Conservation (phyloP, 2,329 filamentous ascomycete species). For the Coleophoma crateriformis region DNA sequence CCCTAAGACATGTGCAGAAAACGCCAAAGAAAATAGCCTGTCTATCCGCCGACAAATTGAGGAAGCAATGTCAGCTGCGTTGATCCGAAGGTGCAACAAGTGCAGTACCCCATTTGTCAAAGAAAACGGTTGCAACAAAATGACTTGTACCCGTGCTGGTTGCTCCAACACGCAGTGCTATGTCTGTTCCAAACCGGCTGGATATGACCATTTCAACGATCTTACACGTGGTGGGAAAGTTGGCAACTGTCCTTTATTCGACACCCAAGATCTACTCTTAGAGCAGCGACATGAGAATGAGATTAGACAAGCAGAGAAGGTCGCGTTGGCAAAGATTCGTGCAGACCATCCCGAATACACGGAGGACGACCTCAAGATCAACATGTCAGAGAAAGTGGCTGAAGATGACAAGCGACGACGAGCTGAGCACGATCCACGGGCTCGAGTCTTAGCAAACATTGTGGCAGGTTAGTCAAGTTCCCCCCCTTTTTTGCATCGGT, state of each 20-base stretch:
- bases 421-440: background rate
- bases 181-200: slow-evolving; percentile 61
- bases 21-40: slow-evolving; percentile 51
- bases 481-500: too few species aligned
- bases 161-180: slow-evolving; percentile 58
- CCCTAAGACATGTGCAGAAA: slow-evolving; percentile 66
- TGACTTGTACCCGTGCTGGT: slow-evolving; percentile 57
- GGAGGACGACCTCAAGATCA: slow-evolving; percentile 51
- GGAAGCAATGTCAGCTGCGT: slow-evolving; percentile 76
- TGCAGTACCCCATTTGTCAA: slow-evolving; percentile 67
- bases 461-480: too few species aligned
- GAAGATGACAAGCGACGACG: slow-evolving; percentile 31
- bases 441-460: too few species aligned
- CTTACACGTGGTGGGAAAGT: slow-evolving; percentile 35
- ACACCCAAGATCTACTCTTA: slow-evolving; percentile 31
- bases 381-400: slow-evolving; percentile 47
- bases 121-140: slow-evolving; percentile 76
- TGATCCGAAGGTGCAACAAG: slow-evolving; percentile 72
- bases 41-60: slow-evolving; percentile 64
- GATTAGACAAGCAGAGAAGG: slow-evolving; percentile 54
- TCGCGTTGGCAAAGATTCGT: slow-evolving; percentile 47
- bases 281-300: slow-evolving; percentile 58
- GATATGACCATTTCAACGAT: slow-evolving; percentile 68
- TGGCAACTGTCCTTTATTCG: slow-evolving; percentile 63
- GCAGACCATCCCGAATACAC: slow-evolving; percentile 57